Percentiles rank a stretch among this genome's conserved stretches.
Evolutionary conservation across 495 filamentous ascomycete genomes (phyloP).

Genomic region (Xylaria intraflava): DNA sequence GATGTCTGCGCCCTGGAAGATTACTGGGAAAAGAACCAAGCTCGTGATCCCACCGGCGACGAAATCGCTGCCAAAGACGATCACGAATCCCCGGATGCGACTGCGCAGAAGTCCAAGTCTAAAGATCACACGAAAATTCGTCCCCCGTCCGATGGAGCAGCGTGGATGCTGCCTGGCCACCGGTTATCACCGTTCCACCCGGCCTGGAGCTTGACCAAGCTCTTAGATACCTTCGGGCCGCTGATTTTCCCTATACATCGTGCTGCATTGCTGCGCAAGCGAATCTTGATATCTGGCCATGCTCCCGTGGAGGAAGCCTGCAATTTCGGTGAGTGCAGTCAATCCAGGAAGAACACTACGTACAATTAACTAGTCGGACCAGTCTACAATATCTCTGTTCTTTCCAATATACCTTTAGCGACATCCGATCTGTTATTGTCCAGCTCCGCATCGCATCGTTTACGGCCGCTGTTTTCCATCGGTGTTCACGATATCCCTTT

Average conservation of each 20-base stretch:
- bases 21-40: constrained; percentile 68
- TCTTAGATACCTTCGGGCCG: constrained; percentile 80
- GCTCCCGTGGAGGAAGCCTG: constrained; percentile 80
- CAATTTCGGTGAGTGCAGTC: constrained; percentile 64
- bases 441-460: constrained; percentile 51
- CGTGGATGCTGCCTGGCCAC: constrained; percentile 61
- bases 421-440: constrained; percentile 58
- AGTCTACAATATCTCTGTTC: constrained; percentile 92
- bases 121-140: constrained; percentile 45
- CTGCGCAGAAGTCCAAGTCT: constrained; percentile 22
- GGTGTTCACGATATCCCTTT: constrained; percentile 89
- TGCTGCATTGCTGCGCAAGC: constrained; percentile 79
- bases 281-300: constrained; percentile 76
- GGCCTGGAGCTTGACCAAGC: constrained; percentile 67
- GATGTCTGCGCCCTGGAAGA: constrained; percentile 59
- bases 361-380: constrained; percentile 5
- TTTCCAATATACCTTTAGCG: constrained; percentile 69
- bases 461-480: constrained; percentile 82
- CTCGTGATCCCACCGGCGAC: constrained; percentile 39
- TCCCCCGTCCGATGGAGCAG: constrained; percentile 54
- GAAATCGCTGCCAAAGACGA: constrained; percentile 47
- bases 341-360: not conserved
- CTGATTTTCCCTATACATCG: constrained; percentile 85
- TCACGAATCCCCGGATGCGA: constrained; percentile 43
- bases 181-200: constrained; percentile 74